Evolutionary conservation across 2,329 filamentous ascomycete genomes (phyloP).

Genomic region (Fusarium metavorans): DNA sequence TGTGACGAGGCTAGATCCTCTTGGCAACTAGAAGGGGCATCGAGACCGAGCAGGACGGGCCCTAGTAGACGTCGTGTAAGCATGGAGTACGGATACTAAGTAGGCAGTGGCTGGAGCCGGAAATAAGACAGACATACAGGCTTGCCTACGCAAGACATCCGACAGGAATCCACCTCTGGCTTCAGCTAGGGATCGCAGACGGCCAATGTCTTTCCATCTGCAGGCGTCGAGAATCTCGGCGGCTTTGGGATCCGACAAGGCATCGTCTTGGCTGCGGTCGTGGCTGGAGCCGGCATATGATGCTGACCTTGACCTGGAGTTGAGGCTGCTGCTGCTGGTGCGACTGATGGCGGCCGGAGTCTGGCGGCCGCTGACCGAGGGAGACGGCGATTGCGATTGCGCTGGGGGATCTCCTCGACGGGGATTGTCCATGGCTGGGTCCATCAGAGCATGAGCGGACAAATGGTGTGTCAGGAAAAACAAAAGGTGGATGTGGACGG

Average conservation of each 20-base stretch:
- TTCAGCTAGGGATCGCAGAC: conserved; percentile 69
- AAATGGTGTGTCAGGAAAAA: not conserved
- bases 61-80: conserved; percentile 57
- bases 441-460: conserved; percentile 11
- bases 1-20: conserved; percentile 19
- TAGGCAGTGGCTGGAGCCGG: conserved; percentile 3
- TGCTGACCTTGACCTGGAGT: conserved; percentile 2
- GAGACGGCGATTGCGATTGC: not conserved
- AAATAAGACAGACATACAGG: conserved; percentile 72
- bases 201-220: conserved; percentile 65
- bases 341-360: conserved; percentile 18
- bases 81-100: not conserved
- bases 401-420: conserved; percentile 6
- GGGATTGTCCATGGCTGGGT: conserved; percentile 21
- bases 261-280: conserved; percentile 25
- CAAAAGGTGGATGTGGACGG: conserved; percentile 5
- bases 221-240: conserved; percentile 67
- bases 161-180: conserved; percentile 75
- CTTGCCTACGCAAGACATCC: conserved; percentile 76
- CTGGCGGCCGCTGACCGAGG: conserved; percentile 16
- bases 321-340: conserved; percentile 25
- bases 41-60: conserved; percentile 68
- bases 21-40: conserved; percentile 25
- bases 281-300: conserved; percentile 27
- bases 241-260: conserved; percentile 46